Base-by-base conservation (phyloP, 257 asterid species). In the Cordia subcordata region DNA sequence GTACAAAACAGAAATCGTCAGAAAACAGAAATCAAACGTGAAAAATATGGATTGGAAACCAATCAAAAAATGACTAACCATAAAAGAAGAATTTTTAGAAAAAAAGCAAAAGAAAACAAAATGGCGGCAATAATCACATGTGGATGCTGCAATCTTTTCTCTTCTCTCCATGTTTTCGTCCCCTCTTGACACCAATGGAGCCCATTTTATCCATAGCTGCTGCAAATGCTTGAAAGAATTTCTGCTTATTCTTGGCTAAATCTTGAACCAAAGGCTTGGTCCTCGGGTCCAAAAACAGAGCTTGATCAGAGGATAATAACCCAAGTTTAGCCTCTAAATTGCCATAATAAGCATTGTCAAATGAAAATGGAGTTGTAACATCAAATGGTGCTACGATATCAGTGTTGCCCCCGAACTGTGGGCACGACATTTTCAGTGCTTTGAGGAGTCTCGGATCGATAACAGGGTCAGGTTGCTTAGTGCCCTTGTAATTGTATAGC, bases 201-300 rank as follows among this genome's bases (percentile, higher is more conserved):
- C 97, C 97, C 99, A 93, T 89, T 71, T 88, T 89, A 10, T 85
- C 97, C 94, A 93, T 89, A 23, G 99, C 93, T 51, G 32, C 55
- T 19, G 75, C 95, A 83, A 93, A 89, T 12, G 75, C 85, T 54
- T 77, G 85, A n/a, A 80, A 81, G 61, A 89, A 89, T 74, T 75
- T 77, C 15, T 68, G 68, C 63, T 82, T 89, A 60, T 93, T 96
- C 80, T 77, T 81, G 0, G 96, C 95, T 73, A 93, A 16, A 17
- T 70, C 76, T 69, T 85, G 89, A 33, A 86, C 96, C 78, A 85
- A 72, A 58, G 65, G 76, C 79, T 67, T 85, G 3, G 97, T 89
- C 55, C 99, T 86, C 10, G 84, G 77, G 64, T 93, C 99, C 82
- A 74, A 62, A 66, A 77, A 75, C 63, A 89, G 61, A 13, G 77